A percentile compares a stretch with the other conserved stretches of the same genome.
Conservation (phyloP, 2,329 filamentous ascomycete species). For the Ascochyta clinopodiicola region DNA sequence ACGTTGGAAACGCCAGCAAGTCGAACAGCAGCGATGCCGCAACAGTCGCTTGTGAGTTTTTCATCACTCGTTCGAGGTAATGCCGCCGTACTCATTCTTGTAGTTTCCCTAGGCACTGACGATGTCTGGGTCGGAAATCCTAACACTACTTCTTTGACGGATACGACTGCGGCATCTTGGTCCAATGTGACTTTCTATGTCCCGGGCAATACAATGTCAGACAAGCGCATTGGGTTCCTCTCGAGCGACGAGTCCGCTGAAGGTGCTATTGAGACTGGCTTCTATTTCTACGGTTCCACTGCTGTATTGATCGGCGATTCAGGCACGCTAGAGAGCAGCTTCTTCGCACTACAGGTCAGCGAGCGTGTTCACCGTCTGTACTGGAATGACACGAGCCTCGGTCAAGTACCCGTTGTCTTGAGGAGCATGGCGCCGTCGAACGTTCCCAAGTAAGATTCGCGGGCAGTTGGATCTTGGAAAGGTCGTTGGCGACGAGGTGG, state of each 20-base stretch:
- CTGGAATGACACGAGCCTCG: conserved; percentile 32
- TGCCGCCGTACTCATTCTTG: background rate
- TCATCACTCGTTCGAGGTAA: background rate
- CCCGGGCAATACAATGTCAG: conserved; percentile 10
- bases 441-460: conserved; percentile 4
- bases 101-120: conserved; percentile 18
- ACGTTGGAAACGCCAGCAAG: conserved; percentile 20
- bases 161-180: conserved; percentile 19
- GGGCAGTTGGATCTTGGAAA: background rate
- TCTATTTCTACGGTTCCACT: conserved; percentile 29
- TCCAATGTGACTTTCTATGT: conserved; percentile 27
- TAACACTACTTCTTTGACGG: conserved; percentile 19
- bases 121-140: conserved; percentile 22
- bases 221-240: conserved; percentile 27
- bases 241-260: conserved; percentile 1
- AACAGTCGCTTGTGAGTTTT: conserved; percentile 22
- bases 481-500: background rate
- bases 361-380: conserved; percentile 22
- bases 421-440: conserved; percentile 27
- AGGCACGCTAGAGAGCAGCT: conserved; percentile 24
- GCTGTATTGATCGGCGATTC: conserved; percentile 17
- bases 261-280: conserved; percentile 19
- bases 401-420: conserved; percentile 26
- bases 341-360: conserved; percentile 19
- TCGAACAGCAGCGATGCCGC: conserved; percentile 28